phyloP scores from a whole-genome alignment of 176 grass and related monocot species.

The Metroxylon sagu region DNA sequence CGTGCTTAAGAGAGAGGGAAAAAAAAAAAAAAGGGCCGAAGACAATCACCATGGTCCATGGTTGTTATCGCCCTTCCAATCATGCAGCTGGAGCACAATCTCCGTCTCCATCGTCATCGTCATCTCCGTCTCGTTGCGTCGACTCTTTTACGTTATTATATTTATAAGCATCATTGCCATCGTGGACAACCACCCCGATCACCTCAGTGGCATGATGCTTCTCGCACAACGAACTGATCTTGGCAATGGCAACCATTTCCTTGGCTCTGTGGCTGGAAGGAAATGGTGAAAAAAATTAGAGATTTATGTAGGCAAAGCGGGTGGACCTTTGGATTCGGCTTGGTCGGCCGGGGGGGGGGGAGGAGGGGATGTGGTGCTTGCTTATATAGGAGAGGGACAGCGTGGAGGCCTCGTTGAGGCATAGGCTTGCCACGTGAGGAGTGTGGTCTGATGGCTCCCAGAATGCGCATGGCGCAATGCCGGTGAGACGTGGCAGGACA shows the following conservation, averaged over 20 bases:
- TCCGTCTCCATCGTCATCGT: constrained; percentile 52
- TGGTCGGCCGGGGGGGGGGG: too few relatives aligned
- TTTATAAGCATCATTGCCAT: background rate
- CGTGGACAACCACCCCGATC: background rate
- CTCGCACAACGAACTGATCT: too few relatives aligned
- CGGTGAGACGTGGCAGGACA: background rate
- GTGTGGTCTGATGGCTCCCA: constrained; percentile 19
- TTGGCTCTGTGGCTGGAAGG: background rate
- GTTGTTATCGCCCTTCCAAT: background rate
- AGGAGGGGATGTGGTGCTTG: constrained; percentile 6
- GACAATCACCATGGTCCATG: too few relatives aligned
- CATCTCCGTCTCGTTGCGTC: constrained; percentile 24
- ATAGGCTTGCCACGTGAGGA: constrained; percentile 20
- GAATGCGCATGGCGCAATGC: constrained; percentile 3
- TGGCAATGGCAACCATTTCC: background rate
- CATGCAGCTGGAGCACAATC: constrained; percentile 66
- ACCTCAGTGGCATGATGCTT: background rate
- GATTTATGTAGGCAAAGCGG: too few relatives aligned
- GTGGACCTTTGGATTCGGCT: too few relatives aligned
- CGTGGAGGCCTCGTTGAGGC: constrained; percentile 32
- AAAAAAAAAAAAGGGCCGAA: too few relatives aligned
- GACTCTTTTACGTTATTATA: constrained; percentile 13
- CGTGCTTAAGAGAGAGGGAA: too few relatives aligned
- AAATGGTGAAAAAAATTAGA: too few relatives aligned
- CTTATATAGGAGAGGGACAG: constrained; percentile 41